Evolutionary conservation across 2,329 filamentous ascomycete genomes (phyloP), one percentile per base, ranked within the genome.

Genomic region (Ophiostoma fasciatum): DNA sequence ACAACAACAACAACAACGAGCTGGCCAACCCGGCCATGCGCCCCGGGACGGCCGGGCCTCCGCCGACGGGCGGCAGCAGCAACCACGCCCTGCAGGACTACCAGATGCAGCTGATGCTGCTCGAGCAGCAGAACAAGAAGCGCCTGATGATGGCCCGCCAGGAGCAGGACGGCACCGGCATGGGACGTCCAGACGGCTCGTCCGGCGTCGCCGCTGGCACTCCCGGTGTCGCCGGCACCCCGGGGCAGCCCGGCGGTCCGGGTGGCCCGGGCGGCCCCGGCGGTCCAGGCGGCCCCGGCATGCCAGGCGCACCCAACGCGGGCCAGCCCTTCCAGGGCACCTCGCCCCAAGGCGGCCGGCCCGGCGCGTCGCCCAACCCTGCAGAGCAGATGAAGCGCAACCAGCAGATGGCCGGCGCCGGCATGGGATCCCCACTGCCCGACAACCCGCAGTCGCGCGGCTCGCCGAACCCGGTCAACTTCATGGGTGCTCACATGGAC

Each of bases 111-210:
- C 60, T 88, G 52, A 88, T 45, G 82, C 60, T 87, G 33, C 67
- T 88, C 13, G 82, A 88, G 57, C 82, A 87, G 57, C 81, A 88
- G 58, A 88, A 88, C 49, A 88, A 87, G 65, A 87, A 85, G 58
- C 67, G 82, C 14, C 64, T 88, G 33, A 75, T 85, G 64, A 84
- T 85, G 80, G 82, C 82, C 26, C 74, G 82, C 14, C 79, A 78
- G 51, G 74, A 85, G 52, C 81, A 88, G 55, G 82, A 87, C 44
- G 73, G 61, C 50, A 68, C 76, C 55, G 66, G 61, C 34, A 61
- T 39, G 7, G 37, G 31, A 15, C 38, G 44, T 13, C 29, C 33
- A 7, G 38, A 42, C 5, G 43, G 39, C 18, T 30, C 32, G 2
- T 39, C 43, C 5, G 41, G 32, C 12, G 34, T 31, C n/a, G 32